Conservation (phyloP, 2,329 filamentous ascomycete genomes). For the Botrytis deweyae region DNA sequence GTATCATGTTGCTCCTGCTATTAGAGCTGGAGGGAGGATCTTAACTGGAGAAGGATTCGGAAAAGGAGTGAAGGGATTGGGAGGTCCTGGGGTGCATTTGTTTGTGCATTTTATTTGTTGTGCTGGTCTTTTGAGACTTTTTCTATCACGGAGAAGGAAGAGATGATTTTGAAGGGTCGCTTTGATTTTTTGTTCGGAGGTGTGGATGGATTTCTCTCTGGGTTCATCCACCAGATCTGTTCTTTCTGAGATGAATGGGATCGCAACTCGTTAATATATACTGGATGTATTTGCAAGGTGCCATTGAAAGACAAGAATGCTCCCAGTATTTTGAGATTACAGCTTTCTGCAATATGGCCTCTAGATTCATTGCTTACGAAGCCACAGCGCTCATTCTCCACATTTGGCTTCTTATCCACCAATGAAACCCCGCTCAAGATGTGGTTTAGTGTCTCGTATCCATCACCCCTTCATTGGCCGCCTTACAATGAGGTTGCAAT, state of each 20-base stretch:
- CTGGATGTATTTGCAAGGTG: background rate
- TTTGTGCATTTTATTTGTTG: slow-evolving; percentile 30
- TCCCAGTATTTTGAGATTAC: background rate
- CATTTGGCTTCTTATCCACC: background rate
- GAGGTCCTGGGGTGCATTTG: slow-evolving; percentile 34
- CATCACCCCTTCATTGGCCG: background rate
- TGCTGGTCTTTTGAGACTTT: slow-evolving; percentile 16
- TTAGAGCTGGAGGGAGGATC: slow-evolving; percentile 35
- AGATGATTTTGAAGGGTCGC: background rate
- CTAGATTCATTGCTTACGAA: background rate
- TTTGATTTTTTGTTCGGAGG: background rate
- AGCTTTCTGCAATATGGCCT: background rate
- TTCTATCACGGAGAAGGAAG: background rate
- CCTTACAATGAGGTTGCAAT: background rate
- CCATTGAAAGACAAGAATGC: background rate
- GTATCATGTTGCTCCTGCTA: slow-evolving; percentile 41
- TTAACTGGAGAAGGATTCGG: slow-evolving; percentile 8
- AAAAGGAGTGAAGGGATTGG: slow-evolving; percentile 16
- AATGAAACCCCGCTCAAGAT: background rate
- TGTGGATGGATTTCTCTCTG: background rate
- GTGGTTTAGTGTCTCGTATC: background rate
- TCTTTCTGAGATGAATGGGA: background rate
- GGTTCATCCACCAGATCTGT: background rate
- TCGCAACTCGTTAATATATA: background rate
- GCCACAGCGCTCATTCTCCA: background rate